Evolutionary conservation across 1,139 yeast genomes (phyloP).

Genomic region (Pichia inconspicua): DNA sequence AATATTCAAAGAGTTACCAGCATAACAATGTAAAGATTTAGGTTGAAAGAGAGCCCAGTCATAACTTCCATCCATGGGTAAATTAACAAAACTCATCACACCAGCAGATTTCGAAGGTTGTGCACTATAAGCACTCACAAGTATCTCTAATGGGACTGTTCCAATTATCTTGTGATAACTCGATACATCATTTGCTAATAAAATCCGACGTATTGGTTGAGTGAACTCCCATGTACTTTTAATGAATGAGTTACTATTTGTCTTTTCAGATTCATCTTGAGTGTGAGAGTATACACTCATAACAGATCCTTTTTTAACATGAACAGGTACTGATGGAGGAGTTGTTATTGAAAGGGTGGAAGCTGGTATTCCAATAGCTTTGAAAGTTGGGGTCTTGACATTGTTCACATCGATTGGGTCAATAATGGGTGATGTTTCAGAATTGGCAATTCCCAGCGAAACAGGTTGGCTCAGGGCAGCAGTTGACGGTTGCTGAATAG

Average conservation of each 20-base stretch:
- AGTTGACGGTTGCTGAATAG: constrained; percentile 23
- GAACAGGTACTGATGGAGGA: constrained; percentile 54
- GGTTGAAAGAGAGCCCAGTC: constrained; percentile 56
- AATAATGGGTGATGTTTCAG: constrained; percentile 13
- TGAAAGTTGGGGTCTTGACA: constrained; percentile 24
- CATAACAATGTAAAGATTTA: constrained; percentile 40
- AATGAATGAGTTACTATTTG: neutral
- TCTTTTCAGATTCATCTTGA: neutral
- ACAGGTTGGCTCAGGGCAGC: constrained; percentile 9
- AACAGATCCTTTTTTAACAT: constrained; percentile 40
- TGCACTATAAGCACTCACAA: constrained; percentile 31
- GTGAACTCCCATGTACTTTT: constrained; percentile 27
- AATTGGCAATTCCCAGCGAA: constrained; percentile 10
- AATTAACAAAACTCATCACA: constrained; percentile 34
- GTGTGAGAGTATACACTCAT: constrained; percentile 32
- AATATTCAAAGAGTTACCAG: constrained; percentile 43
- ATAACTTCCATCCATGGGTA: constrained; percentile 46
- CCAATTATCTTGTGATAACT: constrained; percentile 37
- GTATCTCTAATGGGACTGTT: constrained; percentile 40
- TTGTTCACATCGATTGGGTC: neutral
- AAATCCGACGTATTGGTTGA: constrained; percentile 34
- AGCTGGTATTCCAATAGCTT: constrained; percentile 39
- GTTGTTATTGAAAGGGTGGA: constrained; percentile 38
- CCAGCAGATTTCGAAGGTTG: constrained; percentile 2
- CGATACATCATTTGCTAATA: constrained; percentile 37